phyloP scores from a whole-genome alignment of 108 stramenopile species.

The Bacterosira constricta region DNA sequence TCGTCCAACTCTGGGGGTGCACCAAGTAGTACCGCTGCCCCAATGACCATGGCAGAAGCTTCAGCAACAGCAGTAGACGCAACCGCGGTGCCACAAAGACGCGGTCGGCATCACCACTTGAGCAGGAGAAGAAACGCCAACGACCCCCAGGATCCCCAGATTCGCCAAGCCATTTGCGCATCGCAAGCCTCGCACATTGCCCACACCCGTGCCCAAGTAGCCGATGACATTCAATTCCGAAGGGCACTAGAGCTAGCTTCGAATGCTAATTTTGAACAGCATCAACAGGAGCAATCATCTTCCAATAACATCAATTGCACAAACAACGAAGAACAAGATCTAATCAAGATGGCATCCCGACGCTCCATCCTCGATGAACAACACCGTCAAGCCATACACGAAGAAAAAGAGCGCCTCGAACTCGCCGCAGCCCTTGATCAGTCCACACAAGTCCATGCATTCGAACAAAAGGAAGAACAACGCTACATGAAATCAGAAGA shows the following conservation, averaged over 20 bases:
- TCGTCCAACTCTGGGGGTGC: too few species aligned
- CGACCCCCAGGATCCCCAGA: not conserved
- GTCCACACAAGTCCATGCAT: not conserved
- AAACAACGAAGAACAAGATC: too few species aligned
- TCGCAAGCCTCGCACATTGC: constrained; percentile 15
- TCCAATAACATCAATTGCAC: too few species aligned
- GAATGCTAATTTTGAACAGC: not conserved
- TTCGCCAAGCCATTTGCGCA: constrained; percentile 4
- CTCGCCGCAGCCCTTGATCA: constrained; percentile 7
- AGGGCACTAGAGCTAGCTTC: constrained; percentile 8
- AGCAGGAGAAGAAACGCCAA: too few species aligned
- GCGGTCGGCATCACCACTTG: not conserved
- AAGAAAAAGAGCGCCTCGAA: not conserved
- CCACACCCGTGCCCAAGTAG: constrained; percentile 17
- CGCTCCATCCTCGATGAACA: not conserved
- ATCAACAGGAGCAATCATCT: not conserved
- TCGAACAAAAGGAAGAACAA: not conserved
- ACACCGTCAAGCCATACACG: not conserved
- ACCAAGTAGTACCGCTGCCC: too few species aligned
- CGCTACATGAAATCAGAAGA: not conserved
- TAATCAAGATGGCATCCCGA: too few species aligned
- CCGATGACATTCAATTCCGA: constrained; percentile 21
- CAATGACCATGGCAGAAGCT: too few species aligned
- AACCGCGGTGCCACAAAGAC: not conserved
- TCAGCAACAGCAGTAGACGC: too few species aligned